phyloP scores from a whole-genome alignment of 2,329 filamentous ascomycete species.

The Cladosporium sp. region DNA sequence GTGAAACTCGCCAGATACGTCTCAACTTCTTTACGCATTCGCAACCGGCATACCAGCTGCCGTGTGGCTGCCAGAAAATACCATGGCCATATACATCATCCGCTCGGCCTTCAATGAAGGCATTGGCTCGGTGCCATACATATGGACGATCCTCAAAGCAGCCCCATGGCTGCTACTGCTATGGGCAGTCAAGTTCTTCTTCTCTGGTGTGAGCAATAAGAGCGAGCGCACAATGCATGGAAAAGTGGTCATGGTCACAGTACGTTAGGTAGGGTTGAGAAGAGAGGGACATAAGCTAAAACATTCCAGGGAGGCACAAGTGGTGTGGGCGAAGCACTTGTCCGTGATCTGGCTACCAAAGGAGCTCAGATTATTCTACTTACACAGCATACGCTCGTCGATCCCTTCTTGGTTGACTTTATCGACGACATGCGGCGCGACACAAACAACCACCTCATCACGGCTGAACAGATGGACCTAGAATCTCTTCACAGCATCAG shows the following conservation, averaged over 20 bases:
- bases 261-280: conserved; percentile 33
- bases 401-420: conserved; percentile 87
- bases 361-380: conserved; percentile 90
- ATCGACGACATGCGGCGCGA: conserved; percentile 77
- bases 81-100: conserved; percentile 63
- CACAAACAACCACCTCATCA: conserved; percentile 81
- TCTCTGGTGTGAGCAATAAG: conserved; percentile 66
- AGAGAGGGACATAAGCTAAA: conserved; percentile 17
- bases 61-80: conserved; percentile 25
- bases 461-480: conserved; percentile 91
- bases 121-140: conserved; percentile 41
- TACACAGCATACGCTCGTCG: conserved; percentile 72
- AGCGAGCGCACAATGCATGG: conserved; percentile 85
- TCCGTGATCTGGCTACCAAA: conserved; percentile 67
- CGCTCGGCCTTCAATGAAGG: conserved; percentile 52
- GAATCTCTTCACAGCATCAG: conserved; percentile 84
- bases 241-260: conserved; percentile 89
- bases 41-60: neutral
- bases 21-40: neutral
- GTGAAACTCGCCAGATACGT: neutral
- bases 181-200: conserved; percentile 66
- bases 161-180: conserved; percentile 49
- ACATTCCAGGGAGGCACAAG: conserved; percentile 71
- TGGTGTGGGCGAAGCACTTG: conserved; percentile 77
- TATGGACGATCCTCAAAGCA: conserved; percentile 42